A percentile compares a stretch with the other conserved stretches of the same genome.
Evolutionary conservation across 495 filamentous ascomycete genomes (phyloP).

Genomic region (Aspergillus asperescens): DNA sequence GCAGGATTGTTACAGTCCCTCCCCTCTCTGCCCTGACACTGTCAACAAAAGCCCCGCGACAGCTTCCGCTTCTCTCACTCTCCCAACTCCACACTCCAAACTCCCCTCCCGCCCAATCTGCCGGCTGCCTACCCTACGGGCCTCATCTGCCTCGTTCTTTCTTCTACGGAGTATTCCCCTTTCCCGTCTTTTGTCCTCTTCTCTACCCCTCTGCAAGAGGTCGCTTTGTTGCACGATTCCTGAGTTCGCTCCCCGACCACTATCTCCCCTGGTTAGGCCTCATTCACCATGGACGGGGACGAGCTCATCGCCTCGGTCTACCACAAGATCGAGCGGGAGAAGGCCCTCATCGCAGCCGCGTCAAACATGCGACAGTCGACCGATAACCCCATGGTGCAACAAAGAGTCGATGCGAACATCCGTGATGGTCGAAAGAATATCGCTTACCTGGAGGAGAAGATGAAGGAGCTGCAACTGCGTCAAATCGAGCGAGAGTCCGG

Average conservation of each 20-base stretch:
- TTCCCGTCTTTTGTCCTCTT: neutral
- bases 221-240: neutral
- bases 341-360: conserved; percentile 89
- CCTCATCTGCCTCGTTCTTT: conserved; percentile 3
- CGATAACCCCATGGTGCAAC: conserved; percentile 82
- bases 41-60: conserved; percentile 43
- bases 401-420: conserved; percentile 84
- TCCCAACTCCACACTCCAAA: conserved; percentile 6
- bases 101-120: conserved; percentile 21
- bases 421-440: conserved; percentile 90
- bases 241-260: conserved; percentile 3
- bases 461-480: conserved; percentile 82
- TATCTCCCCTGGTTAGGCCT: neutral
- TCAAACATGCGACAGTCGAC: conserved; percentile 93
- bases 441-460: conserved; percentile 84
- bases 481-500: conserved; percentile 53
- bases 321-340: conserved; percentile 97
- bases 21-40: conserved; percentile 26
- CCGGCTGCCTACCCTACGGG: conserved; percentile 1
- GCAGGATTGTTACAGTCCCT: conserved; percentile 8
- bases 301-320: conserved; percentile 81
- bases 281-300: conserved; percentile 52
- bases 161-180: neutral
- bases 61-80: conserved; percentile 7
- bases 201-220: neutral